Evolutionary conservation across 768 basidiomycete species (phyloP), one percentile per base, ranked within the genome.

Genomic region (Leccinum barrowsii): DNA sequence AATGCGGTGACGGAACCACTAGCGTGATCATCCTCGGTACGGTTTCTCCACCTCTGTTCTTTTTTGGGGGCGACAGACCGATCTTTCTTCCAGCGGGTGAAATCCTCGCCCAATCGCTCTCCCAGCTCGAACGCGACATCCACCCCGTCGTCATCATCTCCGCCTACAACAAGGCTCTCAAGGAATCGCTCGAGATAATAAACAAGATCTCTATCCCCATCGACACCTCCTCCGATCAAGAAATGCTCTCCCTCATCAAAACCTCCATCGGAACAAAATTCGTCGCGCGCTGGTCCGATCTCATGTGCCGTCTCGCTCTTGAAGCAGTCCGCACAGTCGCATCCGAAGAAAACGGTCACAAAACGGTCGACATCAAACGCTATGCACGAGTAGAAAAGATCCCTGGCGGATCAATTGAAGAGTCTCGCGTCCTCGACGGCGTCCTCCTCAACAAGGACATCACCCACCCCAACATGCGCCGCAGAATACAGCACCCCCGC

Each of bases 371-470:
- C 71, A 92, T 99, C 76, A 98, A 99, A 78, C 89, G 97, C 26
- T 98, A 99, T 68, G 96, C 94, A 4, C 83, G 96, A 11, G 93
- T 98, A 8, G 97, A 99, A 75, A 99, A 98, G 77, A 82, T 99
- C 10, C 94, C 97, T 1, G 97, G 97, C 8, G 96, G 96, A 11
- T 94, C 96, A 75, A 98, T 99, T 66, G 97, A 99, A 76, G 83
- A 95, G 59, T 92, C 89, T 59, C 76, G 77, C 59, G 96, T 98
- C 4, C 73, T 98, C 56, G 84, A 80, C 54, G 96, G 97, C 49
- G 89, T 99, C 55, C 94, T 99, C 89, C 74, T 98, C 66, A 99
- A 98, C 84, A 98, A 99, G 80, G 97, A 98, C 71, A 90, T 99
- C 66, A 97, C 94, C 0, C 97, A 98, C 74, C 95, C 97, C 10